These are phyloP conservation scores for Tricholoma furcatifolium DNA, from an alignment of 768 basidiomycete species.

Conservation along the genomic window DNA sequence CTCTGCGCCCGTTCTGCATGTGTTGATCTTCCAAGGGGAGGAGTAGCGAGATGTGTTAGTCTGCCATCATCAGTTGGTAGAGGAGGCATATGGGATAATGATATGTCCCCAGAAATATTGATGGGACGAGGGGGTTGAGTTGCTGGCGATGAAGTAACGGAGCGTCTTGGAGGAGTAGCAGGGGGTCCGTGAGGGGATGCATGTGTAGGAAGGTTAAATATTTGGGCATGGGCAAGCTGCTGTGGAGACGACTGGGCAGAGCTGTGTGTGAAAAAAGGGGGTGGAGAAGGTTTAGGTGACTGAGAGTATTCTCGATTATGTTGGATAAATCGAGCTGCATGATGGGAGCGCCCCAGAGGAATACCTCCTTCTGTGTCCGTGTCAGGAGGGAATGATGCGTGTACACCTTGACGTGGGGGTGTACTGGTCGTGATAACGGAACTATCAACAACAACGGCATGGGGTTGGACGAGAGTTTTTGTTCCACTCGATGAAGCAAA, in stretches of 20 bases:
- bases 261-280: constrained; percentile 26
- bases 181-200: constrained; percentile 33
- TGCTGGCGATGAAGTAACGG: constrained; percentile 26
- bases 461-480: neutral
- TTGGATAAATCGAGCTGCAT: constrained; percentile 50
- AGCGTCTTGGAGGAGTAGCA: constrained; percentile 34
- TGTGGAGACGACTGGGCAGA: constrained; percentile 15
- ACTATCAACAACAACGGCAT: neutral
- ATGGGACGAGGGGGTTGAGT: neutral
- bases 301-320: constrained; percentile 36
- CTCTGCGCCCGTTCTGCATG: constrained; percentile 30
- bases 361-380: constrained; percentile 65
- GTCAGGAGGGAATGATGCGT: constrained; percentile 44
- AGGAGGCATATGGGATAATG: neutral
- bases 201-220: constrained; percentile 28
- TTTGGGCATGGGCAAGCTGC: constrained; percentile 24
- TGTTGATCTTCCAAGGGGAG: constrained; percentile 36
- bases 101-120: neutral
- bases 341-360: constrained; percentile 63
- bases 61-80: neutral
- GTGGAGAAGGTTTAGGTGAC: constrained; percentile 33
- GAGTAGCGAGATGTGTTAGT: constrained; percentile 22
- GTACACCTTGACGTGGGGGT: constrained; percentile 36
- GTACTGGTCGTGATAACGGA: constrained; percentile 27
- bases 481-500: constrained; percentile 43